Percentiles rank a stretch among this genome's conserved stretches.
Evolutionary conservation across 1,284 basidiomycete species (phyloP).

Genomic region (Takashimella tepidaria): DNA sequence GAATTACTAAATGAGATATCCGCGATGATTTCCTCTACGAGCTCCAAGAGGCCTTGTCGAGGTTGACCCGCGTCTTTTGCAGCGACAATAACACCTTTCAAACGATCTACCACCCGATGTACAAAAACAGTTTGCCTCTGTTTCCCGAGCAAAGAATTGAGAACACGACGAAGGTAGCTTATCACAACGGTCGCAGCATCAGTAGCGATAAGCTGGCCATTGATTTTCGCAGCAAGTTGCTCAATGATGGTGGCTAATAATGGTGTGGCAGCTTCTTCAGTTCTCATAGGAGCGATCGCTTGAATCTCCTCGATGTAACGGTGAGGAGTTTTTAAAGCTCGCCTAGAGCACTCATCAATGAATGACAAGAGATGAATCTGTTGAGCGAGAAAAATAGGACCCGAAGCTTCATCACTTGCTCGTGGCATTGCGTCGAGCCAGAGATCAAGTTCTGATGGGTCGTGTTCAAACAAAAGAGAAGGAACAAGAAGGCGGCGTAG

Average conservation of each 20-base stretch:
- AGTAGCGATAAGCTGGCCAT: slow-evolving; percentile 55
- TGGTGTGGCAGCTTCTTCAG: slow-evolving; percentile 55
- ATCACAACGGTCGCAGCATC: slow-evolving; percentile 61
- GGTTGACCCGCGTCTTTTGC: slow-evolving; percentile 35
- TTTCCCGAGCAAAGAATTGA: slow-evolving; percentile 58
- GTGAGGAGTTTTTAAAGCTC: slow-evolving; percentile 80
- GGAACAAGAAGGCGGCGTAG: slow-evolving; percentile 60
- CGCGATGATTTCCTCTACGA: slow-evolving; percentile 55
- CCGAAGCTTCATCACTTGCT: slow-evolving; percentile 52
- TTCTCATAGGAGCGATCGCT: slow-evolving; percentile 13
- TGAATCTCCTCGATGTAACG: slow-evolving; percentile 73
- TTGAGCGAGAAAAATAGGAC: slow-evolving; percentile 56
- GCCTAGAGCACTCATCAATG: slow-evolving; percentile 77
- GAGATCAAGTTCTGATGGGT: slow-evolving; percentile 62
- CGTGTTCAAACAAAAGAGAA: slow-evolving; percentile 77
- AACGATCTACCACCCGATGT: slow-evolving; percentile 17
- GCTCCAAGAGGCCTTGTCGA: slow-evolving; percentile 48
- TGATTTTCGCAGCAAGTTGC: slow-evolving; percentile 62
- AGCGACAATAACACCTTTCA: slow-evolving; percentile 22
- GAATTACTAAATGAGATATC: slow-evolving; percentile 51
- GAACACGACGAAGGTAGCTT: slow-evolving; percentile 59
- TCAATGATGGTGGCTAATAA: slow-evolving; percentile 71
- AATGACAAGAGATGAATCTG: slow-evolving; percentile 61
- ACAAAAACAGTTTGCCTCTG: slow-evolving; percentile 48
- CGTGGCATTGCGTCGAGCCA: slow-evolving; percentile 62